Evolutionary conservation across 1,284 basidiomycete genomes (phyloP), one percentile per base, ranked within the genome.

Genomic region (Porogramme epimiltina): DNA sequence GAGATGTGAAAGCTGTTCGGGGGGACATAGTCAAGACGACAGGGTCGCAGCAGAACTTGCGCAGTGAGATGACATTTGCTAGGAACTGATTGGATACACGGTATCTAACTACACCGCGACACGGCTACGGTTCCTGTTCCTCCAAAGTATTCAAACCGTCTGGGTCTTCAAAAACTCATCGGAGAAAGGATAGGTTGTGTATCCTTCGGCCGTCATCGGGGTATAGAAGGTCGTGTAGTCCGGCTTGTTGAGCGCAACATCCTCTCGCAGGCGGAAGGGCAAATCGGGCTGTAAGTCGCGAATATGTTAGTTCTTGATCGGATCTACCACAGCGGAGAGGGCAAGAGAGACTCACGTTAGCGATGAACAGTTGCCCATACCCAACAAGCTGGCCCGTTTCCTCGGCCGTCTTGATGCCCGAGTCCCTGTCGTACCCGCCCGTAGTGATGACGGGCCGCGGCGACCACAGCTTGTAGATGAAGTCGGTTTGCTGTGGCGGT

Each of bases 291-390:
- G 53, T 45, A 52, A n/a, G n/a, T 75, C 28, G 28, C 44, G 4
- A 81, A 15, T 75, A 15, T 15, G 42, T 52, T 73, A 76, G 28
- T 31, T 31, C 8, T 8, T 31, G 15, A 8, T 15, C 9, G 28
- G 9, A 15, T 8, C 15, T 8, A 31, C 8, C 28, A 31, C 8
- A 15, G 15, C 15, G 9, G 28, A 8, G 28, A 31, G 28, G 28
- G 9, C n/a, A n/a, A 15, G 28, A 31, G 15, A 31, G 9, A 22
- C 47, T 42, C 37, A 75, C 68, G 50, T 77, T 75, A 1, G 71
- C 64, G 47, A 80, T 76, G 58, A 76, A 83, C 49, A 61, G 64
- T 6, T 78, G 64, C 4, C 77, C 81, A 54, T 79, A 76, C 1
- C 72, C 75, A 40, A 81, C 62, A 10, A 78, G 22, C 56, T 75